Evolutionary conservation across 2,329 filamentous ascomycete genomes (phyloP), one percentile per base, ranked within the genome.

Genomic region (Nannizzia gypsea): DNA sequence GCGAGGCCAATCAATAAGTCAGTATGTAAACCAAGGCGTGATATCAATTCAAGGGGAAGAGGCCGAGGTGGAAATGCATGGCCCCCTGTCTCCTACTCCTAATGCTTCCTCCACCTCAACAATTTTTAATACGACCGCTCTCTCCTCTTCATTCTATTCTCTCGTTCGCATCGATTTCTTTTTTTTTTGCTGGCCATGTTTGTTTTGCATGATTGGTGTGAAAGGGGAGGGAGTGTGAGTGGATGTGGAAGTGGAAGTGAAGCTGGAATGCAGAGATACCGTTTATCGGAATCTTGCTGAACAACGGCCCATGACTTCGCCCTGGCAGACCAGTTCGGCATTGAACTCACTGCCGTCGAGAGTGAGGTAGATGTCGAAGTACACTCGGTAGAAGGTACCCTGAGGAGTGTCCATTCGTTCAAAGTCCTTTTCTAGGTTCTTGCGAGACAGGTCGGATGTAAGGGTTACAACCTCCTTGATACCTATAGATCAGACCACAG

Each of bases 391-490:
- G 74, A 96, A 96, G 2, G 89, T 95, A 63, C 93, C 93, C 74
- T 99, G 92, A 4, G 93, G 91, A 1, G 93, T 97, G 73, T 97
- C 93, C 93, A 97, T 97, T 71, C 93, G 86, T 77, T 99, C 93
- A 70, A 99, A 99, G 74, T 99, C 93, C 77, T 96, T 97, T 75
- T 99, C 93, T 11, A 99, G 85, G 72, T 97, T 97, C 81, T 97
- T 99, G 68, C 92, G 87, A 56, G 91, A 96, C 60, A 99, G 81
- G 72, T 99, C 93, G 1, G 92, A 97, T 1, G 93, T 97, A 57
- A 99, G 85, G 1, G 93, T 99, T 65, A 97, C 93, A 60, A 97
- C 90, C 76, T 97, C 93, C 82, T 97, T 97, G 83, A 97, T 97
- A 67, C 91, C 92, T 96, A 66, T 64, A 5, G 46, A 17, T 13